Evolutionary conservation across 2,329 filamentous ascomycete genomes (phyloP), one percentile per base, ranked within the genome.

Genomic region (Penicillium sp.): DNA sequence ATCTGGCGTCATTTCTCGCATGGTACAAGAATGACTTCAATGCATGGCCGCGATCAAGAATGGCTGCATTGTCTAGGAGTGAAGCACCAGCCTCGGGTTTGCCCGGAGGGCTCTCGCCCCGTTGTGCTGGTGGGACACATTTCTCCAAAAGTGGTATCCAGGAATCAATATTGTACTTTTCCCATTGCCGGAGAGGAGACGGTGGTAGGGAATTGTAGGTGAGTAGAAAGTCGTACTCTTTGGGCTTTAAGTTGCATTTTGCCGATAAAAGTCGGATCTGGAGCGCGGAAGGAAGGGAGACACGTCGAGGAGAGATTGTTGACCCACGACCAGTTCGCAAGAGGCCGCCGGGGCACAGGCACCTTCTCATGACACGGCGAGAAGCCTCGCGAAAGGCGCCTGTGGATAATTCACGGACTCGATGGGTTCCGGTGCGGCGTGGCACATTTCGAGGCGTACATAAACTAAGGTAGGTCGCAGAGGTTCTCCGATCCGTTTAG

Each of bases 321-420:
- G 57, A 53, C 63, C 66, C 66, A 65, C 68, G 67, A 65, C 70
- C 67, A 64, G 70, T 65, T 69, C 66, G 67, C 62, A 68, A 67
- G 65, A 70, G 68, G 68, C 67, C 70, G 66, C 71, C 67, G 69
- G 69, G 61, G 63, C 68, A 62, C 59, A 75, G 68, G 67, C 70
- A 76, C 69, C 67, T 69, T 71, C 70, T 74, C 76, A 78, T 78
- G 76, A 75, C 75, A 75, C 72, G 70, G 68, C 61, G 55, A 62
- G 60, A 62, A 65, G 62, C 55, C 51, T 63, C 61, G 57, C 58
- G 50, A 59, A 65, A 55, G 67, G 62, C 63, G 62, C 51, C 60
- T 62, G 65, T 61, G 64, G 67, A 62, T 59, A 58, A 62, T 68
- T 69, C 63, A 66, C 67, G 63, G 68, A 62, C 60, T 70, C 67